Percentiles rank a stretch among this genome's conserved stretches.
These are phyloP conservation scores for Pyronema domesticum DNA, from an alignment of 495 filamentous ascomycete genomes.

Conservation along the genomic window DNA sequence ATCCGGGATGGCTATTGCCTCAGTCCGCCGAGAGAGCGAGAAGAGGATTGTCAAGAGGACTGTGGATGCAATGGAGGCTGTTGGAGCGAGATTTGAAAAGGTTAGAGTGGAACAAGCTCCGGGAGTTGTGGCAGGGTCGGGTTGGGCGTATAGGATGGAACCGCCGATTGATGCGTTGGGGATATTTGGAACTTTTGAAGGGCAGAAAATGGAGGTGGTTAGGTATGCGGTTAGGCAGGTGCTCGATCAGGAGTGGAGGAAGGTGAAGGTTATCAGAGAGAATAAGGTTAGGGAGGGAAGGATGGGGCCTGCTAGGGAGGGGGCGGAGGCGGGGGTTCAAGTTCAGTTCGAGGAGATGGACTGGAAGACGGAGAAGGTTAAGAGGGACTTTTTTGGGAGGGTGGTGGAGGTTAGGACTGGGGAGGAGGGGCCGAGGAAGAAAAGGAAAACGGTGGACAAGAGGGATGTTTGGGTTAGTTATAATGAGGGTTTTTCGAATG, in stretches of 20 bases:
- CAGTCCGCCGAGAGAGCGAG: slow-evolving; percentile 70
- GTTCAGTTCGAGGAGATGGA: slow-evolving; percentile 25
- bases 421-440: slow-evolving; percentile 24
- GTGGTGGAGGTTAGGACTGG: slow-evolving; percentile 27
- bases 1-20: slow-evolving; percentile 50
- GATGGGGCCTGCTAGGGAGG: slow-evolving; percentile 24
- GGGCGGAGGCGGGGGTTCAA: slow-evolving; percentile 27
- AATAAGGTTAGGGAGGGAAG: slow-evolving; percentile 39
- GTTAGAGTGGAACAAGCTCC: slow-evolving; percentile 45
- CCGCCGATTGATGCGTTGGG: slow-evolving; percentile 41
- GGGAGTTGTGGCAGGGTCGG: slow-evolving; percentile 32
- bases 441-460: slow-evolving; percentile 26
- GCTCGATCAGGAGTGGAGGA: slow-evolving; percentile 70
- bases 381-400: slow-evolving; percentile 71
- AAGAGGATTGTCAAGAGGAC: slow-evolving; percentile 60
- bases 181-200: neutral
- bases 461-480: slow-evolving; percentile 75
- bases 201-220: slow-evolving; percentile 38
- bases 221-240: slow-evolving; percentile 84
- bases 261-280: slow-evolving; percentile 43
- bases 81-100: slow-evolving; percentile 66
- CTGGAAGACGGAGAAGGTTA: slow-evolving; percentile 28
- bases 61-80: slow-evolving; percentile 57
- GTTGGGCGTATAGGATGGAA: slow-evolving; percentile 88
- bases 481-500: slow-evolving; percentile 92